Evolutionary conservation across 2,329 filamentous ascomycete species (phyloP).

Genomic region (Rasamsonia emersonii): DNA sequence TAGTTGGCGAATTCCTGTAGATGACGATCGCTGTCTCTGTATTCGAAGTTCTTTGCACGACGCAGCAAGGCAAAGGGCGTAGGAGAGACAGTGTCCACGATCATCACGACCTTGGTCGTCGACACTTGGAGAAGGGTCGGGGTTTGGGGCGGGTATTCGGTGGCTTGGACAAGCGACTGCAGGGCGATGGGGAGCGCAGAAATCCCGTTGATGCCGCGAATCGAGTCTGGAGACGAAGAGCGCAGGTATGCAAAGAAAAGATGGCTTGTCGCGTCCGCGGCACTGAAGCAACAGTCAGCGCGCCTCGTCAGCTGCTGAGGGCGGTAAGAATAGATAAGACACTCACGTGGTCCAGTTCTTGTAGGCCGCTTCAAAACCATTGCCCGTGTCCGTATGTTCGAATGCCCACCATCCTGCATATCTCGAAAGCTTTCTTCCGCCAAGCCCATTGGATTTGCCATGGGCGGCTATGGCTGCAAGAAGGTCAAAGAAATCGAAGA

Average conservation of each 20-base stretch:
- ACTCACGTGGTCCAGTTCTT: constrained; percentile 72
- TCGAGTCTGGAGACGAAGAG: constrained; percentile 71
- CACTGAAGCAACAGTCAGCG: constrained; percentile 44
- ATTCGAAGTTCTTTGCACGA: constrained; percentile 89
- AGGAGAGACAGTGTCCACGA: constrained; percentile 88
- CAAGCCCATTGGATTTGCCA: constrained; percentile 85
- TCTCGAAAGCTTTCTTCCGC: constrained; percentile 84
- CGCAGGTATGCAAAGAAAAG: constrained; percentile 96
- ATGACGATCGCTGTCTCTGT: constrained; percentile 78
- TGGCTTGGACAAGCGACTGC: constrained; percentile 82
- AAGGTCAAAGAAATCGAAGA: constrained; percentile 94
- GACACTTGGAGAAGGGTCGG: constrained; percentile 67
- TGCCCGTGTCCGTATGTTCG: constrained; percentile 75
- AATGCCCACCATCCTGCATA: constrained; percentile 99
- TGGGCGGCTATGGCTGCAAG: constrained; percentile 85
- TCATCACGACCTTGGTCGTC: constrained; percentile 90
- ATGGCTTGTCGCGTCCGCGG: constrained; percentile 91
- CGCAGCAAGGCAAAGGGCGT: constrained; percentile 87
- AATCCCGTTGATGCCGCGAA: constrained; percentile 64
- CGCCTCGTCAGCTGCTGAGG: constrained; percentile 11
- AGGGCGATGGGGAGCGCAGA: constrained; percentile 81
- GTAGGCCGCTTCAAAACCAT: constrained; percentile 92
- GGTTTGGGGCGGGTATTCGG: constrained; percentile 81
- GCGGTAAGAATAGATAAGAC: constrained; percentile 1
- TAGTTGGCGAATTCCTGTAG: constrained; percentile 79